Base-by-base conservation (phyloP, 75 land plant genomes). In the Gnetum montanum region DNA sequence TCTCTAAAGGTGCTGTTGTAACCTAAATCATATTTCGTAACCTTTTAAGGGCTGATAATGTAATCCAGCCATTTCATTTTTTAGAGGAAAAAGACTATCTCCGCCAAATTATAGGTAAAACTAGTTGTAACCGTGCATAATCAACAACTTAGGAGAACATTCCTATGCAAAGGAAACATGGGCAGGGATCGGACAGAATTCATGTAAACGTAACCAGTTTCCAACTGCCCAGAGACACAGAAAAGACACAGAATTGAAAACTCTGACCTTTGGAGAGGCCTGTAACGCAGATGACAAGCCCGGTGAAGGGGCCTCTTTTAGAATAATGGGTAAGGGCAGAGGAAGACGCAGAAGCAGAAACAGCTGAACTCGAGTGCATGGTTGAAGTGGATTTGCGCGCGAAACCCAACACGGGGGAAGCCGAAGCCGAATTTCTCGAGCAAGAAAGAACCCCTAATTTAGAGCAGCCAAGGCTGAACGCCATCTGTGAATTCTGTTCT, bases 251-350 rank as follows among this genome's bases (percentile, higher is more conserved):
- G 41, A 10, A 10, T 15, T 40, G n/a, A n/a, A n/a, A 15, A 57
- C 2, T 15, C 48, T 24, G 55, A 92, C 97, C 97, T 88, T 92
- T 92, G 15, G 97, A 92, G 11, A 92, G 66, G 15, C 97, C 97
- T 0, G 97, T 92, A n/a, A 92, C 97, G 49, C 97, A 92, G 0
- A 92, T 92, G 28, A 79, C 69, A 8, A 92, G 81, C 27, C 89
- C 89, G 26, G 71, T 31, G 45, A 92, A 92, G 2, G 97, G 97
- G 0, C 81, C 80, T 26, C 10, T 38, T 0, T 46, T n/a, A n/a
- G n/a, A n/a, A n/a, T n/a, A n/a, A 20, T 2, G 20, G 68, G 33
- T 20, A 34, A 41, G 49, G 35, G 25, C 22, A 58, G 30, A 34
- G 55, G 70, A 0, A 66, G 46, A 37, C 34, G 56, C 59, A 6